These are phyloP conservation scores for Simplicillium sp. DNA, from an alignment of 2,329 filamentous ascomycete genomes.

Conservation along the genomic window DNA sequence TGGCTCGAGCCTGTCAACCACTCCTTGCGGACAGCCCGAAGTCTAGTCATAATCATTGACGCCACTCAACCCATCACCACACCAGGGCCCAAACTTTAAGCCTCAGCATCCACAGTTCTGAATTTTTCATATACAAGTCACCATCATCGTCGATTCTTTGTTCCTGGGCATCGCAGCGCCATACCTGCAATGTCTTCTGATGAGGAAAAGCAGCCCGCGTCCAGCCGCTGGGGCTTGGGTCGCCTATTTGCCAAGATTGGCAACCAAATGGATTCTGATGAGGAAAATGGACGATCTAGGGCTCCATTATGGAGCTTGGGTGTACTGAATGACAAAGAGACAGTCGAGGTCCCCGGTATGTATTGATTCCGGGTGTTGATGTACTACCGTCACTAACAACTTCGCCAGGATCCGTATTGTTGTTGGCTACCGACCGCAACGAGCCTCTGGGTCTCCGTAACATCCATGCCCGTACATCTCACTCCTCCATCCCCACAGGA, in stretches of 20 bases:
- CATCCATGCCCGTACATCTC: slow-evolving; percentile 46
- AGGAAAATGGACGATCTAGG: slow-evolving; percentile 5
- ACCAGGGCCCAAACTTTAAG: too few relatives aligned
- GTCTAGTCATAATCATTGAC: too few relatives aligned
- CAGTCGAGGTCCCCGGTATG: slow-evolving; percentile 80
- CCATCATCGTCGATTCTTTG: background rate
- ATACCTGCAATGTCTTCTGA: slow-evolving; percentile 2
- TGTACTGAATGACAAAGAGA: slow-evolving; percentile 72
- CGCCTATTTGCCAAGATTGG: slow-evolving; percentile 7
- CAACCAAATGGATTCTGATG: background rate
- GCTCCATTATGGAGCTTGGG: slow-evolving; percentile 54
- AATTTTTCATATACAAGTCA: too few relatives aligned
- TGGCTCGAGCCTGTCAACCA: too few relatives aligned
- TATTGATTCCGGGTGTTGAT: background rate
- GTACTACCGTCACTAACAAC: background rate
- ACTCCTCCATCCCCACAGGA: slow-evolving; percentile 45
- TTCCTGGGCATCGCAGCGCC: background rate
- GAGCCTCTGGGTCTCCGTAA: slow-evolving; percentile 50
- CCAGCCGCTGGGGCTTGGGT: slow-evolving; percentile 6
- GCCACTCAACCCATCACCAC: too few relatives aligned
- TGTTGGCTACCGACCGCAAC: slow-evolving; percentile 45
- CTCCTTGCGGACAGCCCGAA: too few relatives aligned
- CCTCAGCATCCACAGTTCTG: too few relatives aligned
- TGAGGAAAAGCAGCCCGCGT: slow-evolving; percentile 2
- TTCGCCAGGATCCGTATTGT: slow-evolving; percentile 43